These are phyloP conservation scores for Daldinia caldariorum DNA, from an alignment of 495 filamentous ascomycete genomes.

Conservation along the genomic window DNA sequence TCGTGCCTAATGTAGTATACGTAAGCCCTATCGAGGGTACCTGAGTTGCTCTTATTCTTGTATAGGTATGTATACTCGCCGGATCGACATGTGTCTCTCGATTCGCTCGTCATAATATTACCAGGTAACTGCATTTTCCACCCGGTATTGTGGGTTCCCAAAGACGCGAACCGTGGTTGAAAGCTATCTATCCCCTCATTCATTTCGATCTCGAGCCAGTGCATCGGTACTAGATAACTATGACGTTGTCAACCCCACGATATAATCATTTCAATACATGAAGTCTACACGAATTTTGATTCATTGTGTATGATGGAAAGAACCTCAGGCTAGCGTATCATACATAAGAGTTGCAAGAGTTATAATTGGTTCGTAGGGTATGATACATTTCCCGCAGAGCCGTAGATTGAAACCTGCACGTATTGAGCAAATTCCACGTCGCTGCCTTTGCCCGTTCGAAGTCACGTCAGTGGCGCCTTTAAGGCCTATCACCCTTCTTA, in stretches of 20 bases:
- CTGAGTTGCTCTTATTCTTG: not conserved
- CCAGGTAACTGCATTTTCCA: constrained; percentile 7
- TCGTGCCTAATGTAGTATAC: not conserved
- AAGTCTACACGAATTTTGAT: constrained; percentile 11
- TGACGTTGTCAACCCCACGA: constrained; percentile 34
- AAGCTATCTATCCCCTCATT: constrained; percentile 2
- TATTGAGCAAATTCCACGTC: not conserved
- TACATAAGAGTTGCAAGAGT: constrained; percentile 1
- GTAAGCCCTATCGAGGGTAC: not conserved
- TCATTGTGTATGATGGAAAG: constrained; percentile 6
- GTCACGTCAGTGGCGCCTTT: constrained; percentile 35
- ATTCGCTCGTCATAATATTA: not conserved
- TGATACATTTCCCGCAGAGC: constrained; percentile 16
- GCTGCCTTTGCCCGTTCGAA: constrained; percentile 7
- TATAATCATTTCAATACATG: constrained; percentile 22
- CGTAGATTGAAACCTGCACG: constrained; percentile 4
- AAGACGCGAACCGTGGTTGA: constrained; percentile 13
- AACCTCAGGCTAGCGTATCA: not conserved
- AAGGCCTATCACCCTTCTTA: constrained; percentile 8
- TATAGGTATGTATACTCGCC: not conserved
- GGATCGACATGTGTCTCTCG: not conserved
- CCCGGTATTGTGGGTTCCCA: constrained; percentile 8
- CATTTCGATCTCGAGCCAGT: constrained; percentile 25
- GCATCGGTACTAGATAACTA: constrained; percentile 30
- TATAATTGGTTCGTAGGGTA: constrained; percentile 19